Conservation (phyloP, 495 filamentous ascomycete species). For the Penicillium cinerascens region DNA sequence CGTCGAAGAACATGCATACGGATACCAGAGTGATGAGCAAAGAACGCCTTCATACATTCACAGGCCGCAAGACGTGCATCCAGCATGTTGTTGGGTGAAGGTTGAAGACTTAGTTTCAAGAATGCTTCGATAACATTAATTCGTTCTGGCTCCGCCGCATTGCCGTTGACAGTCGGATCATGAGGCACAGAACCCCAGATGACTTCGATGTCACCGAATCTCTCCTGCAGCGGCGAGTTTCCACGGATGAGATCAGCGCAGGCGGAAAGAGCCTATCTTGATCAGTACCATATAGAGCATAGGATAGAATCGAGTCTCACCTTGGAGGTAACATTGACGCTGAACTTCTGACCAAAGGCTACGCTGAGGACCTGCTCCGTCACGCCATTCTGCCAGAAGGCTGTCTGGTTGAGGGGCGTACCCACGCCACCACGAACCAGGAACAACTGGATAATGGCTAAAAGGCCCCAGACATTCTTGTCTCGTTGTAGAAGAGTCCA, state of each 20-base stretch:
- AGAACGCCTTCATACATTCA: conserved; percentile 90
- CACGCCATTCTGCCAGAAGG: conserved; percentile 81
- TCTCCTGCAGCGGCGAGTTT: conserved; percentile 75
- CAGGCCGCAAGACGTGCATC: conserved; percentile 81
- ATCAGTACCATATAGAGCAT: conserved; percentile 16
- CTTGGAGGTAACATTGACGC: conserved; percentile 76
- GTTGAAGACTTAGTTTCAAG: conserved; percentile 78
- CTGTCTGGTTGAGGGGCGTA: conserved; percentile 77
- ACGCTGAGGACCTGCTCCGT: conserved; percentile 76
- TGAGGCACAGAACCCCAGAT: conserved; percentile 32
- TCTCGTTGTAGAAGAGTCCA: conserved; percentile 77
- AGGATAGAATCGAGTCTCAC: conserved; percentile 40
- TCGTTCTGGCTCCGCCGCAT: conserved; percentile 42
- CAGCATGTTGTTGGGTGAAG: conserved; percentile 61
- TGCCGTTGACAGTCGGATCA: conserved; percentile 35
- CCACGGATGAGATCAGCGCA: conserved; percentile 87
- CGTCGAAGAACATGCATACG: conserved; percentile 79
- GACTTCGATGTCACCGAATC: conserved; percentile 72
- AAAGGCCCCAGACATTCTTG: conserved; percentile 86
- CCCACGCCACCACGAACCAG: conserved; percentile 74
- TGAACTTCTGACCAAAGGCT: conserved; percentile 74
- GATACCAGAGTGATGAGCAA: conserved; percentile 73
- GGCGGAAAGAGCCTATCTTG: conserved; percentile 65
- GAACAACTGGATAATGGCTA: conserved; percentile 83
- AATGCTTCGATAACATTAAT: conserved; percentile 93